Percentiles rank a stretch among this genome's conserved stretches.
Evolutionary conservation across 768 basidiomycete genomes (phyloP).

Genomic region (Suillus subluteus): DNA sequence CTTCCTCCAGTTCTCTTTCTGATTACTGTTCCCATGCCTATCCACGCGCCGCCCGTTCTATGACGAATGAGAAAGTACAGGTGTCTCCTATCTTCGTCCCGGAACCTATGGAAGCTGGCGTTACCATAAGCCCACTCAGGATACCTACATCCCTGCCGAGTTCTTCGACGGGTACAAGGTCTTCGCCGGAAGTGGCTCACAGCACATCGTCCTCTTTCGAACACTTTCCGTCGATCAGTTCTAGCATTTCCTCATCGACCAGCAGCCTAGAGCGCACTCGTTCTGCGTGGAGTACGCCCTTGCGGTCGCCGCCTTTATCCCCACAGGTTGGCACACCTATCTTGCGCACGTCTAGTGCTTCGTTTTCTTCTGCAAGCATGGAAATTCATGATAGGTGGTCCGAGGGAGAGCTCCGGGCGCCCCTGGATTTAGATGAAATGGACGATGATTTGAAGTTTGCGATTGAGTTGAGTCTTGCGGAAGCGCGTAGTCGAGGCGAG

Average conservation of each 20-base stretch:
- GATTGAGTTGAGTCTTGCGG: conserved; percentile 72
- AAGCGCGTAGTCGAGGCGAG: conserved; percentile 31
- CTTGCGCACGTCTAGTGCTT: conserved; percentile 18
- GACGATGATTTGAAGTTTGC: conserved; percentile 70
- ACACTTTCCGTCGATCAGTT: conserved; percentile 39
- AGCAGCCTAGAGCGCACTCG: conserved; percentile 19
- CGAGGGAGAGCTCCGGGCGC: neutral
- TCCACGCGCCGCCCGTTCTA: conserved; percentile 28
- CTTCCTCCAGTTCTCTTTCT: conserved; percentile 26
- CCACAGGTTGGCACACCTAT: conserved; percentile 19
- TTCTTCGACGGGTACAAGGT: conserved; percentile 13
- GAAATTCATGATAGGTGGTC: conserved; percentile 10
- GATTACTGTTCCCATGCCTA: conserved; percentile 31
- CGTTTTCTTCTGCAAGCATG: conserved; percentile 20
- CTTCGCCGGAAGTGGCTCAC: conserved; percentile 10
- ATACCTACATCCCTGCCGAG: conserved; percentile 14
- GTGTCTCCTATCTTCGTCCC: conserved; percentile 52
- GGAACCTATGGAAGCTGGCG: conserved; percentile 61
- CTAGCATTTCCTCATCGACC: conserved; percentile 29
- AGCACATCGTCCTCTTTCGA: conserved; percentile 29
- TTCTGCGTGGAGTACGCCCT: conserved; percentile 46
- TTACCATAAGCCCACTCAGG: conserved; percentile 33
- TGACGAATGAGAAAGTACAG: conserved; percentile 57
- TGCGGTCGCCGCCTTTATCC: conserved; percentile 27
- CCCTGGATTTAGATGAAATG: conserved; percentile 39